Base-by-base conservation (phyloP, 768 basidiomycete genomes). In the Podaxis pistillaris region DNA sequence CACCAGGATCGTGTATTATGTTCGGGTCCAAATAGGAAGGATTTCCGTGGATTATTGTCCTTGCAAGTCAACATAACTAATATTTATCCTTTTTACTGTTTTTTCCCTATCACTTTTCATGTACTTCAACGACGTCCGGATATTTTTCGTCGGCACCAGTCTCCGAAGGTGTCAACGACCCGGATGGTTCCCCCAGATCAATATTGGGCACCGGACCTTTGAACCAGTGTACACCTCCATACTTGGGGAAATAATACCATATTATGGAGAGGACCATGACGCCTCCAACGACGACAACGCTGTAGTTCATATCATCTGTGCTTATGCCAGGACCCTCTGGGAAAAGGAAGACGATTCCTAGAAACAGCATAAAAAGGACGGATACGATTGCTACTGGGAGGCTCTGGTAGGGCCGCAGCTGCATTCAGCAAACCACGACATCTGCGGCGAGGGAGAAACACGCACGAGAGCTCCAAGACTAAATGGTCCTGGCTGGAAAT, bases 211-310 rank as follows among this genome's bases (percentile, higher is more conserved):
- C 75, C 0, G 89, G 89, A 0, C 89, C 89, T 5, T 75, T 82
- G 69, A 91, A 91, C 89, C 89, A 91, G 67, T 89, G 75, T n/a
- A 81, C 78, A 2, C 90, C 91, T 4, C 90, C 90, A 58, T 91
- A 90, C 44, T 79, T 76, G 0, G 89, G 89, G 71, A 88, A 81
- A 72, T 86, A 91, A 70, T 87, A 93, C 78, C 86, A 93, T 1
- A 78, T 65, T 15, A 88, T 68, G 2, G 88, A 83, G 28, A 91
- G 78, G 3, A 78, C 53, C 63, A 91, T 73, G 2, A 86, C 78
- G 2, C 86, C 89, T 0, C 85, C 86, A 2, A 87, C 74, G 3
- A 93, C 90, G 33, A 88, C 86, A 44, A 87, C 76, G 0, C 85
- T 83, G 67, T 91, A 93, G 72, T 92, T 92, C 90, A 93, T 91